Evolutionary conservation across 768 basidiomycete genomes (phyloP).

Genomic region (Panellus pusillus): DNA sequence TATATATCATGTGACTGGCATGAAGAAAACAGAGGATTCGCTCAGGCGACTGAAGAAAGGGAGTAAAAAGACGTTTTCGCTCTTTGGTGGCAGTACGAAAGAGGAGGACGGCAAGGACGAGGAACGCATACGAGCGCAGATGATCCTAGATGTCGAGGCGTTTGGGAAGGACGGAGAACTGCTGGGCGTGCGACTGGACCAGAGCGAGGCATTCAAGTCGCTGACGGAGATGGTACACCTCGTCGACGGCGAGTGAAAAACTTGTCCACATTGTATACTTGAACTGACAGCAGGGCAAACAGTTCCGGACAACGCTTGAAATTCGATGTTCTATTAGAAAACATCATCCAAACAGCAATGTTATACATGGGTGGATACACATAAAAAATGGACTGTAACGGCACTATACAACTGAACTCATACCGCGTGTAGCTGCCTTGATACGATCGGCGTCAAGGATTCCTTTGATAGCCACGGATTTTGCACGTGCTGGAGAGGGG

Average conservation of each 20-base stretch:
- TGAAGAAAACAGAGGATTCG: conserved; percentile 93
- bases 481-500: neutral
- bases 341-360: neutral
- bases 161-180: conserved; percentile 75
- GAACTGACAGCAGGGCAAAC: neutral
- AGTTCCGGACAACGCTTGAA: neutral
- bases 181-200: conserved; percentile 63
- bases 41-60: conserved; percentile 84
- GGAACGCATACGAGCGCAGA: conserved; percentile 79
- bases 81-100: conserved; percentile 60
- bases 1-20: conserved; percentile 71
- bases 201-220: conserved; percentile 50
- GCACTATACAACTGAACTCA: conserved; percentile 6
- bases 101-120: conserved; percentile 82
- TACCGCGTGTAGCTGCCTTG: neutral
- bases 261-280: neutral
- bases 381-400: too few species aligned
- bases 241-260: conserved; percentile 11
- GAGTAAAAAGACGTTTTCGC: conserved; percentile 73
- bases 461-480: neutral
- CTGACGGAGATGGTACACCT: conserved; percentile 63
- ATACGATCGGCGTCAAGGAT: neutral
- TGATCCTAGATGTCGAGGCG: conserved; percentile 84
- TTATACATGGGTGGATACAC: too few species aligned
- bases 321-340: too few species aligned